Conservation (phyloP, 495 filamentous ascomycete genomes). For the Tuber microsphaerosporum region DNA sequence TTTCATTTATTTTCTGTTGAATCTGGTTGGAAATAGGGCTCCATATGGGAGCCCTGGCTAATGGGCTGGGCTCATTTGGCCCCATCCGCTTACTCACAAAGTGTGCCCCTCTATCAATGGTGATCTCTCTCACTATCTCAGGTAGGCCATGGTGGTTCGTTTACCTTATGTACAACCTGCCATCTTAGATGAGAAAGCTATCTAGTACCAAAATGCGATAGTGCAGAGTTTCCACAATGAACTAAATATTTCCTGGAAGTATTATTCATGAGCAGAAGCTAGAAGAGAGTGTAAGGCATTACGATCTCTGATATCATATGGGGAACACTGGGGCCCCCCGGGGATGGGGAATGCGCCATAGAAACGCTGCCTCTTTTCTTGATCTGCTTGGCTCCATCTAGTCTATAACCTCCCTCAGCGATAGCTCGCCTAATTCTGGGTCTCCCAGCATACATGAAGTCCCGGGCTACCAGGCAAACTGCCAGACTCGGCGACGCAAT, state of each 20-base stretch:
- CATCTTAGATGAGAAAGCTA: neutral
- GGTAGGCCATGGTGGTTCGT: neutral
- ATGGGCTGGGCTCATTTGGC: neutral
- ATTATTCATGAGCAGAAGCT: neutral
- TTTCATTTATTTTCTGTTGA: neutral
- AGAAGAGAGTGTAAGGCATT: neutral
- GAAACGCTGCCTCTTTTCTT: neutral
- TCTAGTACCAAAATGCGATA: neutral
- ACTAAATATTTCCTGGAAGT: neutral
- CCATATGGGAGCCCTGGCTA: neutral
- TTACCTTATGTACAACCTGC: neutral
- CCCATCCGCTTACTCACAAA: neutral
- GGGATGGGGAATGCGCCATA: neutral
- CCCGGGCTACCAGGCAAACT: neutral
- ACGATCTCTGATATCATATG: neutral
- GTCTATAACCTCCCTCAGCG: neutral
- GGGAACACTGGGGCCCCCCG: neutral
- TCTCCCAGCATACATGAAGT: neutral
- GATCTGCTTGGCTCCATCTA: neutral
- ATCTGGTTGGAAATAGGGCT: neutral
- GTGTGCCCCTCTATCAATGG: no score
- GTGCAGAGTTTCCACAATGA: neutral
- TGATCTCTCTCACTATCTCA: neutral
- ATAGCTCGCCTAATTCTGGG: neutral
- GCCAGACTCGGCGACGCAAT: neutral